Base-by-base conservation (phyloP, 2,329 filamentous ascomycete species). In the Cercospora zeae-maydis region DNA sequence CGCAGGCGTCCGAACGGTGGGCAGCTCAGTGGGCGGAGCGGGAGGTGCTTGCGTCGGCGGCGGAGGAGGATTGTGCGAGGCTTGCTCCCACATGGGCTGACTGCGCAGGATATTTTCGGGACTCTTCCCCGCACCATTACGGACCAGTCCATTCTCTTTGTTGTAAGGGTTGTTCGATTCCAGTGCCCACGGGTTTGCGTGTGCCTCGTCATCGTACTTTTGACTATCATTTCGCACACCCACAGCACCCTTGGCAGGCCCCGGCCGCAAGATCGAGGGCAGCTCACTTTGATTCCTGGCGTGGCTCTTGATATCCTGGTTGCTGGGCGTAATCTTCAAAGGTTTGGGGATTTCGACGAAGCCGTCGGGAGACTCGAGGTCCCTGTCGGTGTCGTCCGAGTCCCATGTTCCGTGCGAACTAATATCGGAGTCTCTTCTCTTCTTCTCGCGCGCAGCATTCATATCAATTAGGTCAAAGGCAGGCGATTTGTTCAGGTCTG, bases 401-500 rank as follows among this genome's bases (percentile, higher is more conserved):
- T 75, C 73, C 74, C 74, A 76, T 4, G 74, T 75, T 30, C 71
- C 72, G 59, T 75, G 70, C 55, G 73, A 75, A 34, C 70, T 73
- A 30, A 72, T 68, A 42, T 75, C 73, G 31, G 74, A 76, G 62
- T 79, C 77, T 61, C 72, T 63, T 36, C 73, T 51, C 37, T 63
- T 67, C 52, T 65, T 66, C 21, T 67, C 58, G 9, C 64, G 66
- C 9, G 70, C 70, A 39, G 75, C 66, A 27, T 72, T 58, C 66
- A 73, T 72, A 37, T 68, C 73, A n/a, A 76, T 77, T 61, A 79
- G 70, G 56, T 75, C 74, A 67, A 79, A 79, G 6, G 77, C 77
- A 7, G 78, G 77, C 9, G 74, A 76, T 10, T 61, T 70, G 34
- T 63, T 64, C 54, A 76, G 68, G 61, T 76, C 72, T 5, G 74